phyloP scores from a whole-genome alignment of 2,329 filamentous ascomycete genomes.

The Colletotrichum sojae region DNA sequence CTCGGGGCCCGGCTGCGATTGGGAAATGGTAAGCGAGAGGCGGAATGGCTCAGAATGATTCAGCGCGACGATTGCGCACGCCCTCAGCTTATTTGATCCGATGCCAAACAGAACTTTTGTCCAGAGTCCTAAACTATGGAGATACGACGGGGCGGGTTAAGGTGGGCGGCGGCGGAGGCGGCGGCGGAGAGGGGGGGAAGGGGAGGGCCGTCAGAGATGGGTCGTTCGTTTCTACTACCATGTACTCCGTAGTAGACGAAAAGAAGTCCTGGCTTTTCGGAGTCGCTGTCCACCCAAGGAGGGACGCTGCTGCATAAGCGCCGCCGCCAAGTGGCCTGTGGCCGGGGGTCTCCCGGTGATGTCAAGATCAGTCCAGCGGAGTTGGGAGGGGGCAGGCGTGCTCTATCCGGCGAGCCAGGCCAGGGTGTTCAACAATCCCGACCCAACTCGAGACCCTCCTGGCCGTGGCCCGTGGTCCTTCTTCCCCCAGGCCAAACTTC shows the following conservation, averaged over 20 bases:
- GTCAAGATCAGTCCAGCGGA: conserved; percentile 38
- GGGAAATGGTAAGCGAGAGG: not conserved
- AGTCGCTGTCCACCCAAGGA: conserved; percentile 32
- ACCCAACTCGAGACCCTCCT: conserved; percentile 5
- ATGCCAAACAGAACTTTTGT: conserved; percentile 33
- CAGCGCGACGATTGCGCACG: not conserved
- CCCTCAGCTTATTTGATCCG: conserved; percentile 27
- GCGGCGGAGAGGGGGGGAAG: not conserved
- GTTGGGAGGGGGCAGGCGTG: conserved; percentile 25
- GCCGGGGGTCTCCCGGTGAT: conserved; percentile 30
- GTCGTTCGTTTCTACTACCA: too few relatives aligned
- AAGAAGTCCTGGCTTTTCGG: conserved; percentile 28
- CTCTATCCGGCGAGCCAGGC: conserved; percentile 25
- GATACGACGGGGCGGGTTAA: conserved; percentile 33
- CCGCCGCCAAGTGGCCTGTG: conserved; percentile 26
- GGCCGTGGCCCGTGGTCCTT: not conserved
- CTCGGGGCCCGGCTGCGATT: too few relatives aligned
- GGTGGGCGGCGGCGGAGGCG: conserved; percentile 17
- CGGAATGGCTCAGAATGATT: not conserved
- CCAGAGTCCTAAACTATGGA: conserved; percentile 20
- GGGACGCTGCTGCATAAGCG: conserved; percentile 29
- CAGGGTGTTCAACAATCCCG: conserved; percentile 15
- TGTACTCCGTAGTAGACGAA: conserved; percentile 1
- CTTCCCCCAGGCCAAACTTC: not conserved
- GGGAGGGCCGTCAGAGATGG: not conserved